Conservation (phyloP, 2,329 filamentous ascomycete genomes). For the Neopestalotiopsis sp. region DNA sequence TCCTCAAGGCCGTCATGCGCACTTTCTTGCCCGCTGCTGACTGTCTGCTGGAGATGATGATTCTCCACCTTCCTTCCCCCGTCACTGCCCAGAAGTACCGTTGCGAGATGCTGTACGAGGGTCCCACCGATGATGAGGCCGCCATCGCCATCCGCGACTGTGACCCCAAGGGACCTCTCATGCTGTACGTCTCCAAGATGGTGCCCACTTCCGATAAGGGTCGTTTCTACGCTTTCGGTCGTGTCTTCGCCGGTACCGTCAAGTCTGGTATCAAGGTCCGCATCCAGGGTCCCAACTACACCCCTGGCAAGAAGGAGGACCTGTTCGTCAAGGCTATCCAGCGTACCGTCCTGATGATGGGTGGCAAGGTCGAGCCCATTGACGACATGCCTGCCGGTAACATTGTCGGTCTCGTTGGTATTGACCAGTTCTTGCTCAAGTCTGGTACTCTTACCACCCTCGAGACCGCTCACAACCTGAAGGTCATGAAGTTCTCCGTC, state of each 20-base stretch:
- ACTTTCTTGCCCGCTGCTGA: constrained; percentile 99
- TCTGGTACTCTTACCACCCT: constrained; percentile 98
- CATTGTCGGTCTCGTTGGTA: constrained; percentile 99
- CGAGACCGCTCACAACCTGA: constrained; percentile 98
- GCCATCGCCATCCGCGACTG: constrained; percentile 98
- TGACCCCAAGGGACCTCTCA: constrained; percentile 96
- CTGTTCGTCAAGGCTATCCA: constrained; percentile 99
- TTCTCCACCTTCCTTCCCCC: constrained; percentile 97
- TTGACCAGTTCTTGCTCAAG: constrained; percentile 99
- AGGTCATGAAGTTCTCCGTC: constrained; percentile 99
- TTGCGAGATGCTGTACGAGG: constrained; percentile 98
- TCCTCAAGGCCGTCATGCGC: constrained; percentile 97
- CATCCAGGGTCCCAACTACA: constrained; percentile 99
- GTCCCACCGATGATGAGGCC: constrained; percentile 88
- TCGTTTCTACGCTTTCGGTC: constrained; percentile 99
- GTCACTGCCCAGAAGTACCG: constrained; percentile 96
- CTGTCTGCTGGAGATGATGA: constrained; percentile 99
- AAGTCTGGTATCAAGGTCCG: constrained; percentile 98
- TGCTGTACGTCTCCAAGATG: constrained; percentile 99
- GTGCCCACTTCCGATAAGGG: constrained; percentile 99
- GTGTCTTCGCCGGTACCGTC: constrained; percentile 99
- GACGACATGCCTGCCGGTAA: constrained; percentile 99
- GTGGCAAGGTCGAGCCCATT: constrained; percentile 97
- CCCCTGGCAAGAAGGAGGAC: constrained; percentile 97
- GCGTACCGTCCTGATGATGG: constrained; percentile 99